phyloP scores from a whole-genome alignment of 495 filamentous ascomycete genomes.

The Pseudomonodictys pantanalensis region DNA sequence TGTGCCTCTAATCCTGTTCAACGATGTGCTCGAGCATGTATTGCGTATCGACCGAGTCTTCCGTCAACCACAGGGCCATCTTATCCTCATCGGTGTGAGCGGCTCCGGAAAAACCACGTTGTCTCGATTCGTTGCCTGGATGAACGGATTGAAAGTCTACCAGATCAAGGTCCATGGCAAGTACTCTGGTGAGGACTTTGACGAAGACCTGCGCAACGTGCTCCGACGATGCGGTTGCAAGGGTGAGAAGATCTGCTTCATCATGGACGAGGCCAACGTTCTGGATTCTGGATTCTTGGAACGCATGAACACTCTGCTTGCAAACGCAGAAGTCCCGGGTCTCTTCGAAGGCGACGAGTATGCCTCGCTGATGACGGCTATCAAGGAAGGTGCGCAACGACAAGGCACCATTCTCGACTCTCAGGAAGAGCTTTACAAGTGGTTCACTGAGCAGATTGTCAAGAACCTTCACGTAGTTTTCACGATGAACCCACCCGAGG shows the following conservation, averaged over 20 bases:
- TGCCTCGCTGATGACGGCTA: conserved; percentile 93
- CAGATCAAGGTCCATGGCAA: conserved; percentile 99
- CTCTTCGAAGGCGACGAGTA: conserved; percentile 97
- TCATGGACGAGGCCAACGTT: conserved; percentile 99
- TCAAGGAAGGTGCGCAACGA: conserved; percentile 95
- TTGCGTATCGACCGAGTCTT: conserved; percentile 98
- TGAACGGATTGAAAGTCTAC: conserved; percentile 98
- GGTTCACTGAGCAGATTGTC: conserved; percentile 99
- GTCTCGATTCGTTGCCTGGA: conserved; percentile 98
- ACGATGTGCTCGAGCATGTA: conserved; percentile 97
- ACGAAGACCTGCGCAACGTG: conserved; percentile 92
- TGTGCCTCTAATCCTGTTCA: conserved; percentile 94
- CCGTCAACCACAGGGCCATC: conserved; percentile 94
- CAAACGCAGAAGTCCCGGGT: conserved; percentile 96
- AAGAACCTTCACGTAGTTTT: conserved; percentile 99
- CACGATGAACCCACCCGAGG: conserved; percentile 99
- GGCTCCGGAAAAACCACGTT: conserved; percentile 98
- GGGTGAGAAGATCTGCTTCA: conserved; percentile 99
- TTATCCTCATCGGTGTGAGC: conserved; percentile 97
- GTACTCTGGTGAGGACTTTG: conserved; percentile 97
- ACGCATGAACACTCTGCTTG: conserved; percentile 97
- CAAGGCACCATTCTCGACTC: conserved; percentile 94
- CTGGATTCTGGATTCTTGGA: conserved; percentile 98
- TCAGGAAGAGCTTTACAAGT: conserved; percentile 98
- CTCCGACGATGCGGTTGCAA: conserved; percentile 93